phyloP scores from a whole-genome alignment of 2,329 filamentous ascomycete species.

The Pestalotiopsis sp. region DNA sequence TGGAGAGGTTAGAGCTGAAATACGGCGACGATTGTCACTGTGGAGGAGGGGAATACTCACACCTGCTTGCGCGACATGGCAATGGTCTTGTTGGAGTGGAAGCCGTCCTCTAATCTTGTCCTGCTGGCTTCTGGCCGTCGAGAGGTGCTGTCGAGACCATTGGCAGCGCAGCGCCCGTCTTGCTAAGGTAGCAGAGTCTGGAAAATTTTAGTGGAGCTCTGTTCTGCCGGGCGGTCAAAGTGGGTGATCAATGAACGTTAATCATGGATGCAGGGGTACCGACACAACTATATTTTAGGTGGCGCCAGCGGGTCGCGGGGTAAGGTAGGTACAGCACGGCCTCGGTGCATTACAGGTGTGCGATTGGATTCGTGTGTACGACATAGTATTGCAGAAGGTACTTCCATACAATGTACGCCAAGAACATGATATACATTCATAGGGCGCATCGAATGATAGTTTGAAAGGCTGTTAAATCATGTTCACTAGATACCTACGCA shows the following conservation, averaged over 20 bases:
- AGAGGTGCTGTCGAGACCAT: neutral
- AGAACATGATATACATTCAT: no score
- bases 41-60: neutral
- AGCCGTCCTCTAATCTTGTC: neutral
- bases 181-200: neutral
- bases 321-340: no score
- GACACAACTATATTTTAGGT: no score
- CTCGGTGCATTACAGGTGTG: no score
- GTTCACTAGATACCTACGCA: no score
- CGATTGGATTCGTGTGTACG: no score
- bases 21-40: neutral
- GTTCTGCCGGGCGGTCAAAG: conserved; percentile 29
- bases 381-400: no score
- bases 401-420: no score
- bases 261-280: neutral
- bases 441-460: no score
- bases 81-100: neutral
- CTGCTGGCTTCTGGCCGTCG: neutral
- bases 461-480: no score
- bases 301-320: no score
- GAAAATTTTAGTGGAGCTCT: conserved; percentile 28
- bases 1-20: neutral
- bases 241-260: conserved; percentile 11
- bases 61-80: conserved; percentile 9
- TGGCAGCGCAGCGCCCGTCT: neutral